Evolutionary conservation across 805 yeast species (phyloP).

Genomic region (Saccharomycopsis sp.): DNA sequence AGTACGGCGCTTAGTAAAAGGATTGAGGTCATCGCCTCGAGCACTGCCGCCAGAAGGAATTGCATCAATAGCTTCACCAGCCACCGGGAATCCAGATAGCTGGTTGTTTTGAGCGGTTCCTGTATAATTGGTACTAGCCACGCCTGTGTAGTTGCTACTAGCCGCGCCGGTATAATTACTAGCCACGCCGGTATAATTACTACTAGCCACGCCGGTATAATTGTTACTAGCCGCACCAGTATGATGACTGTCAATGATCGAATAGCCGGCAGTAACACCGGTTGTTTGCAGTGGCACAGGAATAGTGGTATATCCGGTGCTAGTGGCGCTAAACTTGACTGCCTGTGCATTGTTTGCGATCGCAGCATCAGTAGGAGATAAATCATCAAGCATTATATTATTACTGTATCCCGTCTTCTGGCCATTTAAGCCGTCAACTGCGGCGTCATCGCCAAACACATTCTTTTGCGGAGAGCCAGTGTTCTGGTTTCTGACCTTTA

Average conservation of each 20-base stretch:
- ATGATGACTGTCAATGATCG: neutral
- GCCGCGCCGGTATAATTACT: neutral
- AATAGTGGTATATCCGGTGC: neutral
- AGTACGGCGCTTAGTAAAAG: neutral
- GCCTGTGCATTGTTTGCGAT: neutral
- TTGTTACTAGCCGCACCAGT: neutral
- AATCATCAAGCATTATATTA: neutral
- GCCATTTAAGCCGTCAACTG: neutral
- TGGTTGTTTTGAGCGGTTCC: neutral
- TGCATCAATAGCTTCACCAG: neutral
- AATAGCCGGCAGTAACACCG: neutral
- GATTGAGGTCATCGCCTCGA: neutral
- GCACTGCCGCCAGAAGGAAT: neutral
- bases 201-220: constrained; percentile 1
- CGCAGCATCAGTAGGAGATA: neutral
- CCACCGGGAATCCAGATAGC: neutral
- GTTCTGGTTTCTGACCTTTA: neutral
- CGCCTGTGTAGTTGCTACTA: neutral
- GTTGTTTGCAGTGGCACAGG: neutral
- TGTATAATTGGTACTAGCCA: neutral
- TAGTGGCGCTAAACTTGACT: neutral
- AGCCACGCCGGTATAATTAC: neutral
- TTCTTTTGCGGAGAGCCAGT: neutral
- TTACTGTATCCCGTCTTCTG: neutral
- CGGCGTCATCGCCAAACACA: neutral